Base-by-base conservation (phyloP, 345 rosid genomes). In the Ceriops zippeliana region DNA sequence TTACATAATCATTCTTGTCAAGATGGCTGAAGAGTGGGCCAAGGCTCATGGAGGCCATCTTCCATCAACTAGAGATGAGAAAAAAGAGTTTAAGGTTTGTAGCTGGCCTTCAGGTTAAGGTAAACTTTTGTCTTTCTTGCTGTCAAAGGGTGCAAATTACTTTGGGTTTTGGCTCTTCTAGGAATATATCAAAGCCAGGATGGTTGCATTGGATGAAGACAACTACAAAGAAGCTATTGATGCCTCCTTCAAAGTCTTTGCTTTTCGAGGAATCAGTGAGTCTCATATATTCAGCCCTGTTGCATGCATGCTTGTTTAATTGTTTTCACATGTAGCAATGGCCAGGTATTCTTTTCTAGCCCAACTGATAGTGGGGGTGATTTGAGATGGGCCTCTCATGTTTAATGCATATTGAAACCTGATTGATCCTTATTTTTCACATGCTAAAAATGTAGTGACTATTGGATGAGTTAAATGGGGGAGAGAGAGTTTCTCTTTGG, bases 151-250 rank as follows among this genome's bases (percentile, higher is more conserved):
- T 73, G 66, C 68, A 51, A 78, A 65, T 46, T 73, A 65, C 49
- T 69, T 59, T 54, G 16, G 35, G 47, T 66, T 53, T 79, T 61
- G 73, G 47, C 71, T 67, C 64, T 78, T 63, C 76, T 75, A 91
- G 99, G 97, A 90, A 72, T 85, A 87, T 81, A 80, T 95, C 57
- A 95, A 87, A 76, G 79, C 87, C 74, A 78, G 78, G 86, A 90
- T 83, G 96, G 67, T 78, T 76, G 69, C 89, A 56, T 26, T 71
- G 24, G 97, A 95, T 52, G 99, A 95, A 74, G 99, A 95, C 73
- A 95, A 95, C 82, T 91, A 89, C 82, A 86, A 77, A 83, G 99
- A 95, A 90, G 97, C 97, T 69, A 78, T 82, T 7, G 96, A 91
- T 64, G 88, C 97, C 61, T 84, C 97, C 75, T 90, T 91, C 70